Evolutionary conservation across 2,329 filamentous ascomycete genomes (phyloP).

Genomic region (Clathrospora elynae): DNA sequence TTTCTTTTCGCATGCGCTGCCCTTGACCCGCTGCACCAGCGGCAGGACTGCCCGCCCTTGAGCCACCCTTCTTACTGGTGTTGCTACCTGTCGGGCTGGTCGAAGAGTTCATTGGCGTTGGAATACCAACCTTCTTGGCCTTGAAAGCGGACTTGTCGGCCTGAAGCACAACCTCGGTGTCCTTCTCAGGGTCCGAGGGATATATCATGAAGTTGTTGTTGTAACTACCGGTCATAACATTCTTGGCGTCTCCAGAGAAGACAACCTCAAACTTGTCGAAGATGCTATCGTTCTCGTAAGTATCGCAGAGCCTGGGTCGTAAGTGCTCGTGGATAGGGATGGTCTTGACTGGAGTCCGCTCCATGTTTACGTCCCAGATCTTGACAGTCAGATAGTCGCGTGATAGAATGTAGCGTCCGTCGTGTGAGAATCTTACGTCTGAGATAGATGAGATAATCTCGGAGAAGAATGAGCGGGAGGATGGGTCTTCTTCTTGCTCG

Average conservation of each 20-base stretch:
- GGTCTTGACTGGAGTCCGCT: constrained; percentile 94
- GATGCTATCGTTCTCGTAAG: constrained; percentile 98
- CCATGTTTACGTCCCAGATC: constrained; percentile 99
- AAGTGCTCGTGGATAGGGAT: constrained; percentile 99
- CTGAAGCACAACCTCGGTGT: constrained; percentile 95
- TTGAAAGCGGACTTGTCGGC: constrained; percentile 99
- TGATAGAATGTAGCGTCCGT: constrained; percentile 95
- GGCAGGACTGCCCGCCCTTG: constrained; percentile 85
- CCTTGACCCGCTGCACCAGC: constrained; percentile 73
- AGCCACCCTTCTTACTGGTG: constrained; percentile 83
- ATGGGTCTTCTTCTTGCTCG: constrained; percentile 97
- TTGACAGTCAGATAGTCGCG: constrained; percentile 98
- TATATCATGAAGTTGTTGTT: constrained; percentile 99
- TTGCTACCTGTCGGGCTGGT: constrained; percentile 71
- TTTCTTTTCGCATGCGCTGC: constrained; percentile 97
- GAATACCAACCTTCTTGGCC: constrained; percentile 98
- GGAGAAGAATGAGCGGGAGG: constrained; percentile 97
- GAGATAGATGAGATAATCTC: constrained; percentile 99
- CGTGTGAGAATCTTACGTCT: constrained; percentile 94
- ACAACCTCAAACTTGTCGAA: constrained; percentile 99
- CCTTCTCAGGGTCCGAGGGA: constrained; percentile 91
- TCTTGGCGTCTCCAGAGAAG: constrained; percentile 96
- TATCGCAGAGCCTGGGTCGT: constrained; percentile 90
- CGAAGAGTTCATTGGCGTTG: constrained; percentile 89
- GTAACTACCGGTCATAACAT: constrained; percentile 99